Conservation (phyloP, 108 stramenopile species). For the Nitzschia sp. region DNA sequence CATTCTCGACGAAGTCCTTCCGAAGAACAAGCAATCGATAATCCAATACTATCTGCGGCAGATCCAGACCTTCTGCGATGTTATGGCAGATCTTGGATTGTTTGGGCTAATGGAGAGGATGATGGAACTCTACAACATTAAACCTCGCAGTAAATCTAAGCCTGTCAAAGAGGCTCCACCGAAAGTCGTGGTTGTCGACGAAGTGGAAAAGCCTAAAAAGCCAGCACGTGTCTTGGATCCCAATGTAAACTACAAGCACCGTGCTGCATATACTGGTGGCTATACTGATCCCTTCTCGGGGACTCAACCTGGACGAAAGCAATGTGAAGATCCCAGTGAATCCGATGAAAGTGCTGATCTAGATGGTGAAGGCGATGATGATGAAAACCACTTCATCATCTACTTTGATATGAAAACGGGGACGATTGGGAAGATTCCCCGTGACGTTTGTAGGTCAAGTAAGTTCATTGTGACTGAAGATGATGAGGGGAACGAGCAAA, state of each 20-base stretch:
- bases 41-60: constrained; percentile 23
- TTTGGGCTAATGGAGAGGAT: constrained; percentile 21
- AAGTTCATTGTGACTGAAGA: constrained; percentile 16
- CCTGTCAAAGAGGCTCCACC: background rate
- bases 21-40: constrained; percentile 10
- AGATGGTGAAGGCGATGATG: background rate
- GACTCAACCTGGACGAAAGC: constrained; percentile 12
- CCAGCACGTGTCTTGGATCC: constrained; percentile 6
- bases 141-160: constrained; percentile 10
- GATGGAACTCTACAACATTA: constrained; percentile 14
- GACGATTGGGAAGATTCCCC: constrained; percentile 20
- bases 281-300: constrained; percentile 19
- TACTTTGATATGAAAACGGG: constrained; percentile 32
- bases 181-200: background rate
- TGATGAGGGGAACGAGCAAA: constrained; percentile 15
- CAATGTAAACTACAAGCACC: constrained; percentile 4
- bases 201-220: constrained; percentile 1
- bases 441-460: background rate
- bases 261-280: constrained; percentile 1
- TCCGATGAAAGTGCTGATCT: background rate
- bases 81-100: constrained; percentile 31
- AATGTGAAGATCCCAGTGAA: background rate
- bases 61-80: constrained; percentile 24
- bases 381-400: constrained; percentile 21
- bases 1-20: constrained; percentile 13